Evolutionary conservation across 2,329 filamentous ascomycete genomes (phyloP).

Genomic region (Cucurbitaria berberidis): DNA sequence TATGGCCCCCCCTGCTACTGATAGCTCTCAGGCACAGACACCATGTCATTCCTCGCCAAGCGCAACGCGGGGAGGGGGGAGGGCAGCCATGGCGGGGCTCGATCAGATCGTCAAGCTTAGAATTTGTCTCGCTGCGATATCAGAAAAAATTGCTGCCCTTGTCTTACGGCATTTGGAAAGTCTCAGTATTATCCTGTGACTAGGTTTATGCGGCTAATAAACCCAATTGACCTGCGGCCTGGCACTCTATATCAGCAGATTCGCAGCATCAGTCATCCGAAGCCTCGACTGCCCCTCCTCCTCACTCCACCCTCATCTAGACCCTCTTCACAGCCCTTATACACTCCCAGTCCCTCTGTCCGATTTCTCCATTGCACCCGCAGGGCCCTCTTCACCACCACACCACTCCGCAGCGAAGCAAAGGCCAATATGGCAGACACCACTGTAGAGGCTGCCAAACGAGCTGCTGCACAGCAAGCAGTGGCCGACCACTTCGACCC

Average conservation of each 20-base stretch:
- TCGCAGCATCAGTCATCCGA: constrained; percentile 39
- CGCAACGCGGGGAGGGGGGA: constrained; percentile 22
- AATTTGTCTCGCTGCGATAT: constrained; percentile 7
- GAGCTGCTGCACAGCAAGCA: constrained; percentile 74
- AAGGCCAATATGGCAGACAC: constrained; percentile 40
- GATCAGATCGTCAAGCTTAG: constrained; percentile 6
- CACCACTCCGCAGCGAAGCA: constrained; percentile 1
- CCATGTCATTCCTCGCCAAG: constrained; percentile 17
- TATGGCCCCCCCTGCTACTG: too few species aligned
- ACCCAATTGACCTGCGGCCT: constrained; percentile 10
- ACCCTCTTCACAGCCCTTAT: constrained; percentile 7
- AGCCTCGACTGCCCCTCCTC: constrained; percentile 24
- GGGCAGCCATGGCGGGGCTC: constrained; percentile 10
- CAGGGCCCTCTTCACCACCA: constrained; percentile 14
- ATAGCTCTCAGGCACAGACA: constrained; percentile 9
- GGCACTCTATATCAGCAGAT: constrained; percentile 31
- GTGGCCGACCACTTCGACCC: constrained; percentile 73
- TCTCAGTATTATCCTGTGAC: neutral
- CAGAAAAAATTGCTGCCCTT: neutral
- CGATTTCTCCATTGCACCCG: neutral
- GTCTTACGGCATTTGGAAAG: neutral
- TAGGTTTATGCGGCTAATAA: constrained; percentile 24
- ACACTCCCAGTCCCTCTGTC: neutral
- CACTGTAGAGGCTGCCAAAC: constrained; percentile 73
- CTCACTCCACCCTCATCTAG: constrained; percentile 19